Percentiles rank a stretch among this genome's conserved stretches.
Conservation (phyloP, 495 filamentous ascomycete genomes). For the Hypomontagnella monticulosa region DNA sequence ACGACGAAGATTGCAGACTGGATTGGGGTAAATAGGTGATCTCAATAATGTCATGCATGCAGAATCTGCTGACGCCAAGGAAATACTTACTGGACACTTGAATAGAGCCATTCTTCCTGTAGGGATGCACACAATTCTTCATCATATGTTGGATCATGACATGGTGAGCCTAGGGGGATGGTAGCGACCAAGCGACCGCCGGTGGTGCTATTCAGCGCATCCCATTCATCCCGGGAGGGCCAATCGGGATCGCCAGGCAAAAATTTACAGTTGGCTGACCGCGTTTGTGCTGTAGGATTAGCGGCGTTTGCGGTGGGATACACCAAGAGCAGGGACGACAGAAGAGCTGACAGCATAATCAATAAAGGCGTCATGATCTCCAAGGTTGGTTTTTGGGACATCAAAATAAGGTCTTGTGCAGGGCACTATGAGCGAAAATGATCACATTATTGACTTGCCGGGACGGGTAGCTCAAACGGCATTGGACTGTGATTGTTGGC, state of each 20-base stretch:
- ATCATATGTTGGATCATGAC: slow-evolving; percentile 49
- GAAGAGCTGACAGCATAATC: slow-evolving; percentile 12
- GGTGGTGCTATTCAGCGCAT: slow-evolving; percentile 54
- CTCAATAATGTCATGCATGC: neutral
- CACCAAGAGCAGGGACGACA: neutral
- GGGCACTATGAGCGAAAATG: no score
- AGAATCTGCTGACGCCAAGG: neutral
- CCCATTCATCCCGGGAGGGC: slow-evolving; percentile 56
- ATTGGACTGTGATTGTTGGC: no score
- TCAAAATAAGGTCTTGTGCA: no score
- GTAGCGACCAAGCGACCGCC: slow-evolving; percentile 58
- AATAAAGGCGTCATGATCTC: neutral
- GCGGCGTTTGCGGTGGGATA: slow-evolving; percentile 1
- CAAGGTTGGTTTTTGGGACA: no score
- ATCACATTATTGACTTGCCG: no score
- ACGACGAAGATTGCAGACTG: slow-evolving; percentile 56
- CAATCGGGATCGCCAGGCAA: slow-evolving; percentile 55
- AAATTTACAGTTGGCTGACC: slow-evolving; percentile 25
- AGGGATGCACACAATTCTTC: slow-evolving; percentile 22
- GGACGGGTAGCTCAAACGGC: no score
- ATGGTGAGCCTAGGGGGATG: slow-evolving; percentile 55
- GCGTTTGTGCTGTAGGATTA: neutral
- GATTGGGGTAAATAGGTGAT: slow-evolving; percentile 49
- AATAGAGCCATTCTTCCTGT: slow-evolving; percentile 30
- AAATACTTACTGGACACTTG: slow-evolving; percentile 46